Conservation (phyloP, 768 basidiomycete genomes). For the Suillus hirtellus region DNA sequence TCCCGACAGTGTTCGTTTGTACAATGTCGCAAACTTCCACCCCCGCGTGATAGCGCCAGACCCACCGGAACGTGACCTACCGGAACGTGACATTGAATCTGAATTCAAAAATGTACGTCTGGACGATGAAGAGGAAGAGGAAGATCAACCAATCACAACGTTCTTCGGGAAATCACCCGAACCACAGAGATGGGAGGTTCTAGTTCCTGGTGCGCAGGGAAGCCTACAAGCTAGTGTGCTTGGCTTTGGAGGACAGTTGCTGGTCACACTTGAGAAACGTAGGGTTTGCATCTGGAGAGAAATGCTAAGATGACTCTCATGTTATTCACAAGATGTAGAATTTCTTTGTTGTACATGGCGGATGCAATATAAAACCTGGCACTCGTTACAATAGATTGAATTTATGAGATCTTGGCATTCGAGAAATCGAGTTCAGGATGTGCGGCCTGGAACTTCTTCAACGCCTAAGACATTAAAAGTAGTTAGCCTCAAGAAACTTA, state of each 20-base stretch:
- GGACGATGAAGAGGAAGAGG: conserved; percentile 29
- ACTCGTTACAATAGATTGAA: not conserved
- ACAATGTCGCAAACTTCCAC: conserved; percentile 48
- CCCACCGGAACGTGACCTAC: conserved; percentile 41
- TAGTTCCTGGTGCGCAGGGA: conserved; percentile 17
- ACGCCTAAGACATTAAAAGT: conserved; percentile 46
- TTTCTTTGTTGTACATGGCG: not conserved
- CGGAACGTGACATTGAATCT: conserved; percentile 27
- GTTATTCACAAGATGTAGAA: conserved; percentile 9
- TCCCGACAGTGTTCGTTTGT: conserved; percentile 40
- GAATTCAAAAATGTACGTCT: conserved; percentile 24
- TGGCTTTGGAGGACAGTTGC: conserved; percentile 40
- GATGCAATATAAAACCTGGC: not conserved
- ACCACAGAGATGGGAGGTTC: conserved; percentile 23
- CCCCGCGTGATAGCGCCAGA: conserved; percentile 32
- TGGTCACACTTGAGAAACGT: conserved; percentile 26
- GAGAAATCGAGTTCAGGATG: conserved; percentile 97
- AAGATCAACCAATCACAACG: conserved; percentile 6
- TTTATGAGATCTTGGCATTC: conserved; percentile 81
- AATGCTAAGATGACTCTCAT: conserved; percentile 15
- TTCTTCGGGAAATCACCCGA: conserved; percentile 20
- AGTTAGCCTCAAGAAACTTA: conserved; percentile 3
- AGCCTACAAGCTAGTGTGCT: conserved; percentile 43
- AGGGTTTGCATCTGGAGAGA: conserved; percentile 29
- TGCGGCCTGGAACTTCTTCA: conserved; percentile 85